A percentile compares a stretch with the other conserved stretches of the same genome.
phyloP scores from a whole-genome alignment of 75 land plant species.

The Cryptomeria japonica region DNA sequence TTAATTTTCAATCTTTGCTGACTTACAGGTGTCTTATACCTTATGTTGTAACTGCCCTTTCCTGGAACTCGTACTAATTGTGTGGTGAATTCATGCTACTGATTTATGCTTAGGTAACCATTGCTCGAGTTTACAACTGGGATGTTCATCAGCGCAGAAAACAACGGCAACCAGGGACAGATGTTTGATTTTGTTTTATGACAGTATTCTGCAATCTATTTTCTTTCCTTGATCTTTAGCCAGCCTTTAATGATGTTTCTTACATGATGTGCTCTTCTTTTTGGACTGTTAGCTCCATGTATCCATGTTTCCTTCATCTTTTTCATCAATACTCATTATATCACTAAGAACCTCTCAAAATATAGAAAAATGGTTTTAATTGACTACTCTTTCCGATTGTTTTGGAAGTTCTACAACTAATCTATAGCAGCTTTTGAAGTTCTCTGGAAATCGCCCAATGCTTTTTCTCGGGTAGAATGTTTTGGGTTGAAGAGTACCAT shows the following conservation, averaged over 20 bases:
- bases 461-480: not conserved
- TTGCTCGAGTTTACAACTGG: slow-evolving; percentile 98
- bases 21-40: not conserved
- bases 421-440: not conserved
- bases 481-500: not conserved
- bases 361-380: not conserved
- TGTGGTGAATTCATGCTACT: not conserved
- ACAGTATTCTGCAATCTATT: not conserved
- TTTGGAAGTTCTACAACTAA: not conserved
- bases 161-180: slow-evolving; percentile 5
- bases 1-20: not conserved
- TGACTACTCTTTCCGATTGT: not conserved
- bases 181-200: not conserved
- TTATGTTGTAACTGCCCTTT: not conserved
- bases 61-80: not conserved
- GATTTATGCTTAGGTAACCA: slow-evolving; percentile 64
- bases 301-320: not conserved
- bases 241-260: not conserved
- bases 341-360: not conserved
- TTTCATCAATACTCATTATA: not conserved
- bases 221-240: not conserved
- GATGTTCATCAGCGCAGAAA: slow-evolving; percentile 96
- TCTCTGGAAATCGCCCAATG: not conserved
- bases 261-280: not conserved
- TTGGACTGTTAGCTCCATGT: not conserved